Evolutionary conservation across 371 early-diverging fungal species (phyloP).

Genomic region (Umbelopsis sp.): DNA sequence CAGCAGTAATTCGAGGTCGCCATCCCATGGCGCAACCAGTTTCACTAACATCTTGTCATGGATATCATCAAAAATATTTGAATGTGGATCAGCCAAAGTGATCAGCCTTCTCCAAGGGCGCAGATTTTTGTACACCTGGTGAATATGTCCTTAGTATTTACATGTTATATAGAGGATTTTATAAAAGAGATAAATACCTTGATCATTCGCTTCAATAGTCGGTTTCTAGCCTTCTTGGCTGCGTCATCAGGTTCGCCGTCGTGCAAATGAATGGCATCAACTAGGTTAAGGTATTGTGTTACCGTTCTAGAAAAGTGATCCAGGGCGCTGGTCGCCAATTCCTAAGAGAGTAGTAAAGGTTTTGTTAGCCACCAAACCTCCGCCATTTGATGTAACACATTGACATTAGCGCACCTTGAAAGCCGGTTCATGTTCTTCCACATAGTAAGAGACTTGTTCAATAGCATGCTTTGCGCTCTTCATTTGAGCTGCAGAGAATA

Average conservation of each 20-base stretch:
- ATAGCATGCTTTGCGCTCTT: constrained; percentile 37
- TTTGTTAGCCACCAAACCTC: background rate
- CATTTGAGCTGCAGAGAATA: constrained; percentile 39
- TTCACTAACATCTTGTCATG: background rate
- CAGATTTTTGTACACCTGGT: constrained; percentile 2
- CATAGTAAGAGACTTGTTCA: constrained; percentile 52
- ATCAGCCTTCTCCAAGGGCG: background rate
- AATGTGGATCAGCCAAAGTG: background rate
- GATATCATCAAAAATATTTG: background rate
- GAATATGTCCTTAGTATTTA: background rate
- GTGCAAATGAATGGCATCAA: constrained; percentile 26
- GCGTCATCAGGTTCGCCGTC: constrained; percentile 19
- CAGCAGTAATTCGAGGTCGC: background rate
- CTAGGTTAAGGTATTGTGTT: constrained; percentile 30
- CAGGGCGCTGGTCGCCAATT: constrained; percentile 28
- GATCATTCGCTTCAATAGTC: constrained; percentile 43
- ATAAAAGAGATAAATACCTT: constrained; percentile 24
- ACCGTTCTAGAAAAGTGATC: constrained; percentile 36
- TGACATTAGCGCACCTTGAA: constrained; percentile 32
- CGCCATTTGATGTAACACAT: background rate
- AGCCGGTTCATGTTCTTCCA: constrained; percentile 40
- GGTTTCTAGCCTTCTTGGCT: constrained; percentile 31
- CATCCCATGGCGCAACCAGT: background rate
- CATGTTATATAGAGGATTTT: background rate
- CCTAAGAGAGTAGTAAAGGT: constrained; percentile 22